These are phyloP conservation scores for Ettlia oleoabundans DNA, from an alignment of 139 green algal species.

Conservation along the genomic window DNA sequence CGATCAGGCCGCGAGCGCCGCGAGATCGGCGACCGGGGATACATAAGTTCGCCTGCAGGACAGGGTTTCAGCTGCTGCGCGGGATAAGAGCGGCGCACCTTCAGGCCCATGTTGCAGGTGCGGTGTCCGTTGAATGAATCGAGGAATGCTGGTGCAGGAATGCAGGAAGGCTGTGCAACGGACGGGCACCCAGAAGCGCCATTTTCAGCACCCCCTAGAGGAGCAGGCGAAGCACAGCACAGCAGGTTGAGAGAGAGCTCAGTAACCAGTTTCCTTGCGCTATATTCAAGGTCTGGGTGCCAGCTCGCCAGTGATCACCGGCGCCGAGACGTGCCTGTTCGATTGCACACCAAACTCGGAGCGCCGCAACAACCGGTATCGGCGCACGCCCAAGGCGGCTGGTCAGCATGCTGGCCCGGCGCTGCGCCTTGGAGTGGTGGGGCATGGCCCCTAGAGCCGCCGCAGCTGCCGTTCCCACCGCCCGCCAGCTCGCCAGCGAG, in stretches of 20 bases:
- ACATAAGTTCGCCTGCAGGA: background rate
- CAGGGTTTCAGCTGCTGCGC: background rate
- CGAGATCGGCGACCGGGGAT: too few species aligned
- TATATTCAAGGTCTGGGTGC: too few species aligned
- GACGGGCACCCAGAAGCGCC: background rate
- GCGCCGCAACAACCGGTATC: background rate
- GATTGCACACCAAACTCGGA: background rate
- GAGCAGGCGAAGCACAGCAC: too few species aligned
- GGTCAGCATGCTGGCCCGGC: background rate
- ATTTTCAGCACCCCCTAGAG: too few species aligned
- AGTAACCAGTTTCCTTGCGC: too few species aligned
- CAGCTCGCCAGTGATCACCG: too few species aligned
- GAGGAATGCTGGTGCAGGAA: background rate
- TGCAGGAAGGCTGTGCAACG: background rate
- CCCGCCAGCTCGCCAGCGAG: background rate
- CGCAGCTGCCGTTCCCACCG: background rate
- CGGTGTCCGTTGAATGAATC: background rate
- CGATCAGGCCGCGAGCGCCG: background rate
- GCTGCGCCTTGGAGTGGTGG: background rate
- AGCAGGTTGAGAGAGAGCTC: too few species aligned
- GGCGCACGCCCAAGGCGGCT: background rate
- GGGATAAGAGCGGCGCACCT: constrained; percentile 15
- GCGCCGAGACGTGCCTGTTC: background rate
- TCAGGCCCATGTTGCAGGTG: constrained; percentile 32
- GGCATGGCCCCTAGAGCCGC: background rate